Evolutionary conservation across 1,284 basidiomycete genomes (phyloP).

Genomic region (Cystobasidium slooffiae): DNA sequence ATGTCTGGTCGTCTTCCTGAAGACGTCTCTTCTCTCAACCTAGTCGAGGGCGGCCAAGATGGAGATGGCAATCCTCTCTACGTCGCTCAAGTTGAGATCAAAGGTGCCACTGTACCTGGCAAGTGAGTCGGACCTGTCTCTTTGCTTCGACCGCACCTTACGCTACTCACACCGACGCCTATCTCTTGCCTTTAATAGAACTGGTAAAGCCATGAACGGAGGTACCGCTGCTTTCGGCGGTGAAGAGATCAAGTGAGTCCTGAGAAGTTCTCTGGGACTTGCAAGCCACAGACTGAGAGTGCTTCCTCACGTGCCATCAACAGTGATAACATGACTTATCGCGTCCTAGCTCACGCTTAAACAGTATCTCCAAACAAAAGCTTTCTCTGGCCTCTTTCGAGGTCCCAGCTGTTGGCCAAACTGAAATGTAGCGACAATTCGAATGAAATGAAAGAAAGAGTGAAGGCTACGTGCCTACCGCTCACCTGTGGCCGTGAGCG

Average conservation of each 20-base stretch:
- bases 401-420: too few relatives aligned
- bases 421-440: too few relatives aligned
- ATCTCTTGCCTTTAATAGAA: not conserved
- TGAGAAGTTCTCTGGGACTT: not conserved
- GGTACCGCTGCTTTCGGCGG: constrained; percentile 21
- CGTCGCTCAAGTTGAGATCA: constrained; percentile 36
- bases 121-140: constrained; percentile 7
- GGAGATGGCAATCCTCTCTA: constrained; percentile 27
- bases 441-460: too few relatives aligned
- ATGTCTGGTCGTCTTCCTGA: constrained; percentile 9
- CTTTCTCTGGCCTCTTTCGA: too few relatives aligned
- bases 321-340: constrained; percentile 21
- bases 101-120: constrained; percentile 25
- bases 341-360: constrained; percentile 24
- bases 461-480: too few relatives aligned
- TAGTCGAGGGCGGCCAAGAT: constrained; percentile 24
- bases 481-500: too few relatives aligned
- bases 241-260: constrained; percentile 9
- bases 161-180: too few relatives aligned
- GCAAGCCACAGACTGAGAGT: not conserved
- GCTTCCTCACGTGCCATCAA: not conserved
- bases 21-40: not conserved
- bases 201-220: constrained; percentile 3
- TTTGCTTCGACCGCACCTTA: not conserved
- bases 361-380: not conserved